Percentiles rank a stretch among this genome's conserved stretches.
Conservation (phyloP, 805 yeast species). For the Cyberlindnera galapagoensis region DNA sequence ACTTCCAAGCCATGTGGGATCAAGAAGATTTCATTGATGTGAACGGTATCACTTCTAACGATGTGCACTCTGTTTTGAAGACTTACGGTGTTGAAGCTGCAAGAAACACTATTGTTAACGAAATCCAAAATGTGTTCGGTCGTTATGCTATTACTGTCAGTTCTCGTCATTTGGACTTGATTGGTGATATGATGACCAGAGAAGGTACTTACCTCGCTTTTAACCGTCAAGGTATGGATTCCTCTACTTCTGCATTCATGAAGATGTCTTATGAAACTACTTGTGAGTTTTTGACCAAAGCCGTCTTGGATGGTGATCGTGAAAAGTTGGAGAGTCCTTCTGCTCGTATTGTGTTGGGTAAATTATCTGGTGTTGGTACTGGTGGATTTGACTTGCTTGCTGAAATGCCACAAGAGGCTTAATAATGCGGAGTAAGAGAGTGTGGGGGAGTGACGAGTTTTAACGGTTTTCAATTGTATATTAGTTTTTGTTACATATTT, state of each 20-base stretch:
- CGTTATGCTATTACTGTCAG: slow-evolving; percentile 94
- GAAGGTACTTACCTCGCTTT: slow-evolving; percentile 96
- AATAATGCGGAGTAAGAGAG: background rate
- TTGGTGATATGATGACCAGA: slow-evolving; percentile 99
- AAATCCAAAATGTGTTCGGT: slow-evolving; percentile 91
- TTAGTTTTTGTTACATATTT: slow-evolving; percentile 3
- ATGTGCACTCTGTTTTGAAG: slow-evolving; percentile 79
- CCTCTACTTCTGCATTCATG: slow-evolving; percentile 92
- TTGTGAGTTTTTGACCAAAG: slow-evolving; percentile 93
- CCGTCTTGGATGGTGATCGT: slow-evolving; percentile 85
- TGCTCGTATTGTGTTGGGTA: slow-evolving; percentile 89
- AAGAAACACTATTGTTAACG: slow-evolving; percentile 92
- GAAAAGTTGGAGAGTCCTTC: slow-evolving; percentile 90
- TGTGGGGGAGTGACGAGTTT: too few species aligned
- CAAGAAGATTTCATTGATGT: slow-evolving; percentile 90
- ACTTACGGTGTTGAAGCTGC: slow-evolving; percentile 99
- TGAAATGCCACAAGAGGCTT: slow-evolving; percentile 28
- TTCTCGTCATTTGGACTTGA: slow-evolving; percentile 88
- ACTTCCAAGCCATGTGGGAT: slow-evolving; percentile 97
- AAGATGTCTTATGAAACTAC: slow-evolving; percentile 99
- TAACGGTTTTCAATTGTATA: background rate
- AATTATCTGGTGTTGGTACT: slow-evolving; percentile 87
- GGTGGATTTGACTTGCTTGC: slow-evolving; percentile 82
- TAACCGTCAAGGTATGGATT: slow-evolving; percentile 97
- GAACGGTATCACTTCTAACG: slow-evolving; percentile 85